Percentiles rank a stretch among this genome's conserved stretches.
Conservation (phyloP, 768 basidiomycete genomes). For the Cubamyces sp. region DNA sequence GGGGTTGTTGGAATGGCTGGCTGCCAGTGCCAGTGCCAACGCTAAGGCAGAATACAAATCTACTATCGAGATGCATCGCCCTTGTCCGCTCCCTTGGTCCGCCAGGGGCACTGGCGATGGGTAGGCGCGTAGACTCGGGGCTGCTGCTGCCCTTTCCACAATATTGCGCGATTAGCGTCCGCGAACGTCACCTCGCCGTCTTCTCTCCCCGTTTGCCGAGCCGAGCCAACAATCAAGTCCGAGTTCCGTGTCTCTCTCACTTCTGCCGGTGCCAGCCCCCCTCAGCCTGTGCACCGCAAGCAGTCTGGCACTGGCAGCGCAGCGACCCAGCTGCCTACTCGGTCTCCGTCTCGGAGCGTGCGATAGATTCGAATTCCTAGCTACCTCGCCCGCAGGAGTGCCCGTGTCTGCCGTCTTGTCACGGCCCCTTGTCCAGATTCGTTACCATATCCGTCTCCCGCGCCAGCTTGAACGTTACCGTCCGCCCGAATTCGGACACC, state of each 20-base stretch:
- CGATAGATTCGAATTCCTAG: not conserved
- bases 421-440: not conserved
- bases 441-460: too few relatives aligned
- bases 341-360: not conserved
- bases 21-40: not conserved
- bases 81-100: slow-evolving; percentile 14
- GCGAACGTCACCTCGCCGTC: slow-evolving; percentile 13
- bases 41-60: not conserved
- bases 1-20: too few relatives aligned
- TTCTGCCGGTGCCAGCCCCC: too few relatives aligned
- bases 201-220: slow-evolving; percentile 3
- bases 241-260: not conserved
- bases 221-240: slow-evolving; percentile 1
- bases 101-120: slow-evolving; percentile 8
- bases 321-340: not conserved
- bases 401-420: not conserved
- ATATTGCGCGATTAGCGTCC: slow-evolving; percentile 9
- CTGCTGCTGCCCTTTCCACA: too few relatives aligned
- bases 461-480: too few relatives aligned
- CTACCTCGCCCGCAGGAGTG: not conserved
- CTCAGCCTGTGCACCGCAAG: too few relatives aligned
- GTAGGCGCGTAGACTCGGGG: too few relatives aligned
- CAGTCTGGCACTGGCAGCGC: not conserved
- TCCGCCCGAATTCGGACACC: too few relatives aligned
- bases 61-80: slow-evolving; percentile 12